Conservation (phyloP, 228 moss, liverwort and hornwort genomes). For the Sphagnum magellanicum region DNA sequence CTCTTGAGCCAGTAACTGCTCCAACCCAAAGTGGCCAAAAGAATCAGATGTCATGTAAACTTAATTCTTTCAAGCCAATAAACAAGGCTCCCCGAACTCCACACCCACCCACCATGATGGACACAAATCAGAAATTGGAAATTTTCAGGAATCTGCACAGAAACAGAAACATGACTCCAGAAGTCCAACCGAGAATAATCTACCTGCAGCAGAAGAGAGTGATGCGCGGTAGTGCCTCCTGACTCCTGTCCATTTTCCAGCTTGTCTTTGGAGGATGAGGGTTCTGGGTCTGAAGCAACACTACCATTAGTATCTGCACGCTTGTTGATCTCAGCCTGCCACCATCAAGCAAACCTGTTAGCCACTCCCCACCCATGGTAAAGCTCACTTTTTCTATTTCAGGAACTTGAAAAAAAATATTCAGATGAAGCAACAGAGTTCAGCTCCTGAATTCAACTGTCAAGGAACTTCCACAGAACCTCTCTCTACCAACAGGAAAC, state of each 20-base stretch:
- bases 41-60: too few species aligned
- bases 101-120: too few species aligned
- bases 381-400: not conserved
- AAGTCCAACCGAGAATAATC: not conserved
- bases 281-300: slow-evolving; percentile 3
- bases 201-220: slow-evolving; percentile 81
- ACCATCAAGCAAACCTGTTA: not conserved
- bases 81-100: too few species aligned
- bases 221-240: slow-evolving; percentile 37
- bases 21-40: not conserved
- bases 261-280: slow-evolving; percentile 20
- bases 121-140: too few species aligned
- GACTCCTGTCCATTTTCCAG: slow-evolving; percentile 9
- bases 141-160: too few species aligned
- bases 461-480: too few species aligned
- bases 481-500: too few species aligned
- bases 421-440: too few species aligned
- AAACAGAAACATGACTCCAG: not conserved
- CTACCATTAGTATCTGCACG: slow-evolving; percentile 30
- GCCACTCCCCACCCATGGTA: not conserved
- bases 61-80: too few species aligned
- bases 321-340: slow-evolving; percentile 52
- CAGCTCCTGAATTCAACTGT: too few species aligned
- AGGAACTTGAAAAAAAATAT: too few species aligned
- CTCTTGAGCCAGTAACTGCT: slow-evolving; percentile 72